Evolutionary conservation across 441 rosid genomes (phyloP).

Genomic region (Aleurites moluccanus): DNA sequence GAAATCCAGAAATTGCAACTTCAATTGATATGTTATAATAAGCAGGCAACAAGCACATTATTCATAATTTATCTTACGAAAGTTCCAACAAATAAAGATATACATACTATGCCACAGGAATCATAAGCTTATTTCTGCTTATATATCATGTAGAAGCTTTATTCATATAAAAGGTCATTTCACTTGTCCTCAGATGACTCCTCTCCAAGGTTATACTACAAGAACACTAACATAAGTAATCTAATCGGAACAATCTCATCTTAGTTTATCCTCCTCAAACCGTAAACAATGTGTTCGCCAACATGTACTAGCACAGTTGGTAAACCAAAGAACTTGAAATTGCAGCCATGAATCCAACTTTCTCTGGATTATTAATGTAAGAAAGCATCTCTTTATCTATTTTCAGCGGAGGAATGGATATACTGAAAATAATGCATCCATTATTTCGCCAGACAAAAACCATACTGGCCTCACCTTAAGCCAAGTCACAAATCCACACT

Average conservation of each 20-base stretch:
- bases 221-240: neutral
- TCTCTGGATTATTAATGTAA: constrained; percentile 1
- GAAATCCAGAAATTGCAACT: constrained; percentile 22
- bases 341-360: neutral
- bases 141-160: constrained; percentile 8
- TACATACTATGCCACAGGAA: constrained; percentile 1
- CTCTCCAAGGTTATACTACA: neutral
- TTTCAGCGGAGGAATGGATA: neutral
- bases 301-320: neutral
- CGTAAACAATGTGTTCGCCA: neutral
- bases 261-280: neutral
- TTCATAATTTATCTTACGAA: neutral
- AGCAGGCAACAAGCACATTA: constrained; percentile 2
- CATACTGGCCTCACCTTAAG: neutral
- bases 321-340: neutral
- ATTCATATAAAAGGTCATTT: neutral
- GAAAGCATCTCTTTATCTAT: constrained; percentile 1
- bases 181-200: neutral
- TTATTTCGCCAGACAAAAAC: neutral
- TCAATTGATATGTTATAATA: constrained; percentile 2
- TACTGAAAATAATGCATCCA: neutral
- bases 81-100: neutral
- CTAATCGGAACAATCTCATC: neutral
- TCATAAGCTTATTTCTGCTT: neutral
- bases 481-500: neutral